Conservation (phyloP, 2,329 filamentous ascomycete genomes). For the Pseudonectria buxi region DNA sequence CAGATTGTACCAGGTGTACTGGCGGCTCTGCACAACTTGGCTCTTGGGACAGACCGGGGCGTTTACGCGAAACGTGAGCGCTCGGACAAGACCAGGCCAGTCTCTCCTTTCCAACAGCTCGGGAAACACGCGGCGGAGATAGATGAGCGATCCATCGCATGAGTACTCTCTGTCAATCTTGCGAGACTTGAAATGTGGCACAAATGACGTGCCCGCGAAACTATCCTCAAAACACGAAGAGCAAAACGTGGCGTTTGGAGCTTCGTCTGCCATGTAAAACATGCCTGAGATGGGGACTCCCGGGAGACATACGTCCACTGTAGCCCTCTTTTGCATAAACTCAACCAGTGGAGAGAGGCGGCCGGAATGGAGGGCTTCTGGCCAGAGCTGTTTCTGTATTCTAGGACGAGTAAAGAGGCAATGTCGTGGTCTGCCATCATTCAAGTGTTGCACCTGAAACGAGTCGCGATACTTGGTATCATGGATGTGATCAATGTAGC, state of each 20-base stretch:
- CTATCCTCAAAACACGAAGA: constrained; percentile 32
- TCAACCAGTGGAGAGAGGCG: constrained; percentile 20
- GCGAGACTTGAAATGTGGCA: constrained; percentile 20
- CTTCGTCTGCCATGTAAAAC: constrained; percentile 30
- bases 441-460: constrained; percentile 17
- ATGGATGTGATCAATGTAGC: constrained; percentile 32
- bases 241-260: constrained; percentile 29
- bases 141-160: constrained; percentile 28
- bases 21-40: constrained; percentile 11
- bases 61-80: constrained; percentile 21
- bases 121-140: constrained; percentile 24
- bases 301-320: constrained; percentile 12
- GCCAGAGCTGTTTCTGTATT: constrained; percentile 26
- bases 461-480: constrained; percentile 19
- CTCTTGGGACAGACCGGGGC: constrained; percentile 22
- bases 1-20: constrained; percentile 28
- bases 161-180: constrained; percentile 1
- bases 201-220: constrained; percentile 24
- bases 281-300: constrained; percentile 5
- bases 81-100: constrained; percentile 28
- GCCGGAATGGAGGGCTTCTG: constrained; percentile 19
- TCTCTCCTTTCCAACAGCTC: constrained; percentile 18
- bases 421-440: constrained; percentile 21
- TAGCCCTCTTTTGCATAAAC: constrained; percentile 23
- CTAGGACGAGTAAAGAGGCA: constrained; percentile 30